Evolutionary conservation across 495 filamentous ascomycete species (phyloP).

Genomic region (Penicillium cataractarum): DNA sequence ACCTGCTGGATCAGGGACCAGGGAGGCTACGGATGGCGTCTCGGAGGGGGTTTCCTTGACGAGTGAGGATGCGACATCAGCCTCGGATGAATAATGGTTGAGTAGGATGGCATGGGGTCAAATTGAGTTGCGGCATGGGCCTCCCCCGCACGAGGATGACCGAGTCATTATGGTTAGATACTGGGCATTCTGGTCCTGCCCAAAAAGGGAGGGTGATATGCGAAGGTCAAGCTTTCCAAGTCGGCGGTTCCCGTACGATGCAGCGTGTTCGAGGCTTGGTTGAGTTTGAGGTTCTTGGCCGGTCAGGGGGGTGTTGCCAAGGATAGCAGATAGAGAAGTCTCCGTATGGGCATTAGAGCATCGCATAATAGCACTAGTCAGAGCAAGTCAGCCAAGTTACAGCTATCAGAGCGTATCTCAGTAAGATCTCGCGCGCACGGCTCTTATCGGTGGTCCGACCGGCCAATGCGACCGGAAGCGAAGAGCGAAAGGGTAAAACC

Average conservation of each 20-base stretch:
- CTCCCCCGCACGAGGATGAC: conserved; percentile 4
- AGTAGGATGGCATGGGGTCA: not conserved
- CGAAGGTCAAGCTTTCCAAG: conserved; percentile 5
- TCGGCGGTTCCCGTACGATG: conserved; percentile 17
- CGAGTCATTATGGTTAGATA: too few species aligned
- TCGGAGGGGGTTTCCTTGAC: not conserved
- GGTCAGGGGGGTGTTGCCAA: too few species aligned
- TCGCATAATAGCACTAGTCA: conserved; percentile 2
- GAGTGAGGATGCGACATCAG: not conserved
- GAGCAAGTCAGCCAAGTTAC: not conserved
- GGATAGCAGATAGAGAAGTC: not conserved
- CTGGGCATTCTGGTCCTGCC: not conserved
- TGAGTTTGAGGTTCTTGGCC: not conserved
- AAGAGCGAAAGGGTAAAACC: conserved; percentile 13
- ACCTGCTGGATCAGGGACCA: conserved; percentile 16
- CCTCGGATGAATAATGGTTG: not conserved
- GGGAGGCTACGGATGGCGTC: not conserved
- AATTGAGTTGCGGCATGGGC: conserved; percentile 11
- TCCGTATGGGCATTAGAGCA: not conserved
- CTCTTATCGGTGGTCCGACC: conserved; percentile 18
- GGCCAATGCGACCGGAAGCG: conserved; percentile 20
- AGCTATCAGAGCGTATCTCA: conserved; percentile 20
- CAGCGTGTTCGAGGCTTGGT: conserved; percentile 1
- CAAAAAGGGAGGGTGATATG: not conserved
- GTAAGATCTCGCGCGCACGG: conserved; percentile 4